A percentile compares a stretch with the other conserved stretches of the same genome.
Conservation (phyloP, 2,329 filamentous ascomycete genomes). For the Colletotrichum incanum region DNA sequence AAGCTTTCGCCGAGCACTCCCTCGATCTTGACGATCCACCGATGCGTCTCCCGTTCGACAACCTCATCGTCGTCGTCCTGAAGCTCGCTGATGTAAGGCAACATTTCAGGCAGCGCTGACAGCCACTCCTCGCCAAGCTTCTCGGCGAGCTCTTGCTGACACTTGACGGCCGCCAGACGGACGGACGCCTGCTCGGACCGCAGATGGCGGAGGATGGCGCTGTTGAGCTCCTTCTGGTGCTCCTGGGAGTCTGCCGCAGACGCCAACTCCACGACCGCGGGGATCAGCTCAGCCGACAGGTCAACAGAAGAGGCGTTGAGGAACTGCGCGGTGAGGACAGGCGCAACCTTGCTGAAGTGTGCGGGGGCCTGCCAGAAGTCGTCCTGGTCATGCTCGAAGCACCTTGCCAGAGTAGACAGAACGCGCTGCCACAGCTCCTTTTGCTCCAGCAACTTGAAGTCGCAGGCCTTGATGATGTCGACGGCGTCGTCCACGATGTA, state of each 20-base stretch:
- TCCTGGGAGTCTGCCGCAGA: constrained; percentile 86
- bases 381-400: constrained; percentile 92
- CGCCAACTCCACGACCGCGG: constrained; percentile 85
- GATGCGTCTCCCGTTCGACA: constrained; percentile 90
- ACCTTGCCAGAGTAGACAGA: constrained; percentile 79
- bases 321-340: constrained; percentile 79
- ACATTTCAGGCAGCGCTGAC: constrained; percentile 90
- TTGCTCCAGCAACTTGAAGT: constrained; percentile 66
- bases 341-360: constrained; percentile 83
- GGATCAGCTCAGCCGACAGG: constrained; percentile 72
- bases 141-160: constrained; percentile 85
- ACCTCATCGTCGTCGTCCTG: constrained; percentile 97
- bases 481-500: constrained; percentile 86
- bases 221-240: constrained; percentile 92
- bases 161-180: constrained; percentile 85
- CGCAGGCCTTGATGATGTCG: constrained; percentile 68
- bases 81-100: constrained; percentile 95
- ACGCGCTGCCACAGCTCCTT: constrained; percentile 77
- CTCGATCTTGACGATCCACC: constrained; percentile 94
- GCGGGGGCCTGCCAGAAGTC: constrained; percentile 96
- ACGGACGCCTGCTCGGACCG: constrained; percentile 80
- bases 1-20: constrained; percentile 90
- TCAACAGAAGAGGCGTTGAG: constrained; percentile 62
- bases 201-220: constrained; percentile 82
- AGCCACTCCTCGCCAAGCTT: constrained; percentile 95